Evolutionary conservation across 169 alveolate genomes (phyloP).

Genomic region (Plasmodium malariae): DNA sequence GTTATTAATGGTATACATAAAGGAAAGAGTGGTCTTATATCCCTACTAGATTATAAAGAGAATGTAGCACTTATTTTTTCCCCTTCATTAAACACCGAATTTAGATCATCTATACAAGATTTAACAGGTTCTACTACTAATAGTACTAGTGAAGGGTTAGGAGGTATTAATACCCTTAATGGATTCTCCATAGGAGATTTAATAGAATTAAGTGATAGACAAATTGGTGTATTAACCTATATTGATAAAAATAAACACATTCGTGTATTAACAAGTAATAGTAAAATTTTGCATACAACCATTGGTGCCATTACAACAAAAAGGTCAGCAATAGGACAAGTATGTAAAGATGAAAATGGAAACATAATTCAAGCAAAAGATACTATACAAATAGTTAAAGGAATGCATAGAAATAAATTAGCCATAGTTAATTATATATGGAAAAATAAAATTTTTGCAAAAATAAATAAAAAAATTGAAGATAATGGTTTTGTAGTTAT

Average conservation of each 20-base stretch:
- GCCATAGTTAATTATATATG: conserved; percentile 84
- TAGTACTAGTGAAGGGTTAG: conserved; percentile 79
- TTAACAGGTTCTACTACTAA: conserved; percentile 47
- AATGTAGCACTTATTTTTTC: conserved; percentile 84
- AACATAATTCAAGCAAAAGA: conserved; percentile 78
- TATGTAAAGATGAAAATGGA: conserved; percentile 81
- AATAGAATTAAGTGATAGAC: conserved; percentile 86
- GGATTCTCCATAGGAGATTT: conserved; percentile 89
- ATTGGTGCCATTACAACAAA: conserved; percentile 82
- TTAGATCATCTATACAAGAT: conserved; percentile 81
- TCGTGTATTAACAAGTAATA: conserved; percentile 79
- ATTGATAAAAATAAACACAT: conserved; percentile 84
- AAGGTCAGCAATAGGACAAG: conserved; percentile 82
- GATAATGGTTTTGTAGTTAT: conserved; percentile 74
- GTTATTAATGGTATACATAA: conserved; percentile 87
- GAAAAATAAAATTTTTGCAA: conserved; percentile 81
- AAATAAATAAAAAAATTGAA: conserved; percentile 78
- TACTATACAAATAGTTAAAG: conserved; percentile 79
- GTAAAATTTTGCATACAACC: conserved; percentile 63
- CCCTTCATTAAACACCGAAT: conserved; percentile 83
- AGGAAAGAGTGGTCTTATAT: conserved; percentile 88
- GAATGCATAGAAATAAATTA: conserved; percentile 79
- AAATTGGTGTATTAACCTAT: conserved; percentile 87
- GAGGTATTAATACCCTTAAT: conserved; percentile 80
- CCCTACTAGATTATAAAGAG: conserved; percentile 82